Evolutionary conservation across 2,329 filamentous ascomycete species (phyloP).

Genomic region (Pseudogymnoascus sp.): DNA sequence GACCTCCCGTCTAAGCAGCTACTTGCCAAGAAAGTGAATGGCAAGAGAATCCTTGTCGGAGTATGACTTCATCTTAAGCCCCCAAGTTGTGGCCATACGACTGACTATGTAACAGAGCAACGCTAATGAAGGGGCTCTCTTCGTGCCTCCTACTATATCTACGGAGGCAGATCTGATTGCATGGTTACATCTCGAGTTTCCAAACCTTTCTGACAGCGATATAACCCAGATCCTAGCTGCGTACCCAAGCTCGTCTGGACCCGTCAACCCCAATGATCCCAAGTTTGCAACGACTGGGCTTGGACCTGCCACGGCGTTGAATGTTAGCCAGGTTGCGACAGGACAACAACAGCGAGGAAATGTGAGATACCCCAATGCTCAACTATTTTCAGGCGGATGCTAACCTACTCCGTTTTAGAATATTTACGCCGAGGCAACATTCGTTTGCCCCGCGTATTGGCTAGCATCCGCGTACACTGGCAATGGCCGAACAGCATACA

Average conservation of each 20-base stretch:
- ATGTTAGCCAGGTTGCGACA: conserved; percentile 34
- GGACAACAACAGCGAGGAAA: conserved; percentile 45
- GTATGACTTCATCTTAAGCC: conserved; percentile 12
- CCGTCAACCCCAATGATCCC: conserved; percentile 11
- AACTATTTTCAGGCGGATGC: neutral
- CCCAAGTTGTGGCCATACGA: neutral
- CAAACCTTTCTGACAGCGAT: conserved; percentile 34
- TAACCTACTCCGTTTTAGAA: conserved; percentile 22
- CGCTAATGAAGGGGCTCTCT: conserved; percentile 33
- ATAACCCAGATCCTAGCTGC: conserved; percentile 24
- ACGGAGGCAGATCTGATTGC: conserved; percentile 26
- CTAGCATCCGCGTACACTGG: conserved; percentile 38
- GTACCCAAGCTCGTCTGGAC: conserved; percentile 19
- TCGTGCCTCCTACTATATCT: conserved; percentile 32
- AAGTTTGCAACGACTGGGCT: conserved; percentile 31
- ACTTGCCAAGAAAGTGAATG: conserved; percentile 26
- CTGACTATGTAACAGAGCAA: conserved; percentile 26
- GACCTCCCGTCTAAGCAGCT: conserved; percentile 27
- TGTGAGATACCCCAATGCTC: neutral
- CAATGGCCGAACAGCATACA: conserved; percentile 29
- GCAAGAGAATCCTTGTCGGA: conserved; percentile 19
- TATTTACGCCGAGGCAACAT: conserved; percentile 45
- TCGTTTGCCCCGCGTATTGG: conserved; percentile 48
- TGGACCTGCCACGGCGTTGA: conserved; percentile 33
- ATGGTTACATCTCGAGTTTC: conserved; percentile 31